Evolutionary conservation across 169 alveolate genomes (phyloP).

Genomic region (Amoebophrya sp.): DNA sequence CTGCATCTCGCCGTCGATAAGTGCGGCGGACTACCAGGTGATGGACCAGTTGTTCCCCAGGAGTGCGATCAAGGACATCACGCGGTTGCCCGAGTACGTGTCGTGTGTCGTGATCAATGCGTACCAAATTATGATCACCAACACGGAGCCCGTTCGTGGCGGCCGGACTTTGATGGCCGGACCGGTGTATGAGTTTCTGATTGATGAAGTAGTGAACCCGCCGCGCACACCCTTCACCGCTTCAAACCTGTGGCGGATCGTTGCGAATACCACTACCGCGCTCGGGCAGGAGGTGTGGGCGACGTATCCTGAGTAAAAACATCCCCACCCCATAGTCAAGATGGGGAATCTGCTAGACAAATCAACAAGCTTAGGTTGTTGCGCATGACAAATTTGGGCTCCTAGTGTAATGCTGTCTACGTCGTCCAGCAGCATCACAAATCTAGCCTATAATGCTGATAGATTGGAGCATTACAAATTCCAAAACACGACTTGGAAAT

Average conservation of each 20-base stretch:
- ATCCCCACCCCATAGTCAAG: too few species aligned
- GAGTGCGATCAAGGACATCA: constrained; percentile 19
- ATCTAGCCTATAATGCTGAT: too few species aligned
- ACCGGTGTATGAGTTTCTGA: background rate
- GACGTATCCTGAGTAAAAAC: too few species aligned
- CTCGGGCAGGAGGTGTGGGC: constrained; percentile 33
- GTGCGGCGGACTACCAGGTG: background rate
- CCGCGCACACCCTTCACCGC: background rate
- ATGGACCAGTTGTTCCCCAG: background rate
- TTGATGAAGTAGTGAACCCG: constrained; percentile 18
- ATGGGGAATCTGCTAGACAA: too few species aligned
- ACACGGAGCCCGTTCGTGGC: constrained; percentile 8
- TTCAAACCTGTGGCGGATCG: constrained; percentile 32
- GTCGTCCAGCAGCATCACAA: too few species aligned
- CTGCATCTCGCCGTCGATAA: background rate
- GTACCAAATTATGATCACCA: background rate
- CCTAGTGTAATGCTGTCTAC: too few species aligned
- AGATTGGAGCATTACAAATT: too few species aligned
- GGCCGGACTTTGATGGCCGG: constrained; percentile 32
- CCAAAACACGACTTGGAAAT: too few species aligned
- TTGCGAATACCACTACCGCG: background rate
- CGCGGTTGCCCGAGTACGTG: constrained; percentile 27
- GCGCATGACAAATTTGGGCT: too few species aligned
- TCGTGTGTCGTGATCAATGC: background rate
- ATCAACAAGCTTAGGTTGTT: too few species aligned